Conservation (phyloP, 2,329 filamentous ascomycete species). For the Blumeria hordei region DNA sequence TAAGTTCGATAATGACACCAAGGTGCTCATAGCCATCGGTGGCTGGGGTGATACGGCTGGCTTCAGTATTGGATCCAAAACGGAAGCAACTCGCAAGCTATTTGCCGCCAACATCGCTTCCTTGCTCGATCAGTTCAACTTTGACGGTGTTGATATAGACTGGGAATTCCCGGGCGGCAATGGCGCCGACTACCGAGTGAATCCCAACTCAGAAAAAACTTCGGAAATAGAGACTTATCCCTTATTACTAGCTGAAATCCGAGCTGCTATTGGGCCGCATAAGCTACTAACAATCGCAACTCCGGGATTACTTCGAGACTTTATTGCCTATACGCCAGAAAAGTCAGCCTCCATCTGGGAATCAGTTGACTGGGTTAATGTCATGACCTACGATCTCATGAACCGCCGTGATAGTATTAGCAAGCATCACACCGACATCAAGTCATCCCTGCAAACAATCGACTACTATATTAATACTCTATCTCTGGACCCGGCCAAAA, state of each 20-base stretch:
- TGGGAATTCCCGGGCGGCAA: slow-evolving; percentile 33
- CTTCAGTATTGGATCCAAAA: slow-evolving; percentile 31
- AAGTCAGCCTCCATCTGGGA: slow-evolving; percentile 32
- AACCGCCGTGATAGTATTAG: slow-evolving; percentile 42
- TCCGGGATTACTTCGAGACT: slow-evolving; percentile 36
- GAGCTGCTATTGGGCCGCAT: slow-evolving; percentile 26
- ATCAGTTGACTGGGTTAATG: slow-evolving; percentile 41
- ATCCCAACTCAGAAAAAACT: slow-evolving; percentile 32
- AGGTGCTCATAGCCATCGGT: slow-evolving; percentile 48
- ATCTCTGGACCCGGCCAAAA: slow-evolving; percentile 18
- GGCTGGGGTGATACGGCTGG: slow-evolving; percentile 49
- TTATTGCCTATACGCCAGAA: slow-evolving; percentile 39
- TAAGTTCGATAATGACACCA: slow-evolving; percentile 25
- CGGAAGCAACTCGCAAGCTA: slow-evolving; percentile 23
- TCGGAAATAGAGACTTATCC: slow-evolving; percentile 41
- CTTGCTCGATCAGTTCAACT: slow-evolving; percentile 35
- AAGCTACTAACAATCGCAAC: slow-evolving; percentile 44
- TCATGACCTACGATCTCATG: slow-evolving; percentile 48
- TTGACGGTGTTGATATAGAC: slow-evolving; percentile 29
- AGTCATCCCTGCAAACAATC: slow-evolving; percentile 27
- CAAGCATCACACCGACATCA: slow-evolving; percentile 37
- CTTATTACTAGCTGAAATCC: slow-evolving; percentile 31
- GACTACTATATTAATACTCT: slow-evolving; percentile 27
- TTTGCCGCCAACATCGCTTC: slow-evolving; percentile 40
- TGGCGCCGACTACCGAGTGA: slow-evolving; percentile 41